Evolutionary conservation across 768 basidiomycete genomes (phyloP), one percentile per base, ranked within the genome.

Genomic region (Harrya chromipes): DNA sequence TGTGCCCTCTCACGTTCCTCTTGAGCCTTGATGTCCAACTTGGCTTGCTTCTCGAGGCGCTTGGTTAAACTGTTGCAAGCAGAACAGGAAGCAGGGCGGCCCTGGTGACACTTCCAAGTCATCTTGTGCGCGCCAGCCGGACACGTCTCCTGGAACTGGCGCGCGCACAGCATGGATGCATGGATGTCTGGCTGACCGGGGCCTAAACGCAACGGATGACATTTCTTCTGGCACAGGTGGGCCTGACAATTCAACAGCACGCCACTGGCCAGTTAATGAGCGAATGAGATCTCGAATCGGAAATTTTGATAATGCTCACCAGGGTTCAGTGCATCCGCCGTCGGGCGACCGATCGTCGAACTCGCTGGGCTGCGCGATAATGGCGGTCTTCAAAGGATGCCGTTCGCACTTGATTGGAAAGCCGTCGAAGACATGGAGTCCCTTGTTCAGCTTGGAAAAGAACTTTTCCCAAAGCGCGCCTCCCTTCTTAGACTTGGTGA

Each of bases 151-250:
- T 60, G 45, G 20, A 79, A 46, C 19, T 63, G 53, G 10, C 67
- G 58, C 26, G 61, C 54, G 63, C 86, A 87, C 0, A 42, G 39
- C 72, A 81, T 76, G 19, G 46, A 23, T 1, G 44, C 8, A 24
- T 65, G 64, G 4, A 56, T 13, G 35, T 66, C 57, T 1, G 57
- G 61, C 3, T 54, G 50, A 4, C 63, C 81, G 74, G 17, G 78
- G 73, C 58, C 84, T 74, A 49, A 81, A 74, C 46, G 52, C 55
- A 13, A 47, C 47, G 78, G 77, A 60, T 88, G 86, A 50, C 85
- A 88, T 61, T 77, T 85, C 2, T 74, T 81, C 0, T 76, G 74
- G 54, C 85, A 88, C 1, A 16, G 13, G 56, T 88, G 85, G 10
- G 55, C 6, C 12, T 52, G 21, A 14, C 62, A 63, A 2, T 27